Evolutionary conservation across 1,284 basidiomycete species (phyloP), one percentile per base, ranked within the genome.

Genomic region (Pseudozyma sp.): DNA sequence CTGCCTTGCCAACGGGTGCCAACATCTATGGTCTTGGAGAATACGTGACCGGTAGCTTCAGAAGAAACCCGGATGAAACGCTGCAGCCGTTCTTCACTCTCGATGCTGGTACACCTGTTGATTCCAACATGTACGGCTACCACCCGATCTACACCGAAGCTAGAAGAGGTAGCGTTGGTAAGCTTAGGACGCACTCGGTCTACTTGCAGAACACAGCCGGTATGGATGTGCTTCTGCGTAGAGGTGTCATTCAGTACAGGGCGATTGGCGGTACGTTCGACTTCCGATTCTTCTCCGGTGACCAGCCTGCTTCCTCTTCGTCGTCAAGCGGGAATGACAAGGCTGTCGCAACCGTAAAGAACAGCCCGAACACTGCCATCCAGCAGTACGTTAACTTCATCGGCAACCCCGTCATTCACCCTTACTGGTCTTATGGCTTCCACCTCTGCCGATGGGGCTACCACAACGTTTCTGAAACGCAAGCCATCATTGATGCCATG

Each of bases 1-100:
- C 73, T 10, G 79, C 77, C 4, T 54, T 82, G 19, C 80, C 80
- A 1, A 31, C 66, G 18, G 85, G 88, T 42, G 88, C 91, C 19
- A 92, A 93, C 76, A 88, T 93, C 48, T 93, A 93, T 72, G 92
- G 92, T 0, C 86, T 93, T 9, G 92, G 92, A 4, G 92, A 94
- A 81, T 89, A 90, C 19, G 87, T 92, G 34, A 88, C 90, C 1
- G 89, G 88, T 76, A 63, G 69, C 34, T 91, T 91, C 83, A 86
- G 91, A 39, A 87, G 91, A 13, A 88, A 91, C 71, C 86, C 87
- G 1, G 83, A 88, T 31, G 89, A 90, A 2, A 91, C 90, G 0
- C 86, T 92, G 2, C 88, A 90, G 36, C 91, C 91, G 1, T 77
- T 91, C 34, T 92, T 90, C 90, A 89, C 89, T 35, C 88, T 91